Conservation (phyloP, 2,329 filamentous ascomycete genomes). For the Talaromyces islandicus region DNA sequence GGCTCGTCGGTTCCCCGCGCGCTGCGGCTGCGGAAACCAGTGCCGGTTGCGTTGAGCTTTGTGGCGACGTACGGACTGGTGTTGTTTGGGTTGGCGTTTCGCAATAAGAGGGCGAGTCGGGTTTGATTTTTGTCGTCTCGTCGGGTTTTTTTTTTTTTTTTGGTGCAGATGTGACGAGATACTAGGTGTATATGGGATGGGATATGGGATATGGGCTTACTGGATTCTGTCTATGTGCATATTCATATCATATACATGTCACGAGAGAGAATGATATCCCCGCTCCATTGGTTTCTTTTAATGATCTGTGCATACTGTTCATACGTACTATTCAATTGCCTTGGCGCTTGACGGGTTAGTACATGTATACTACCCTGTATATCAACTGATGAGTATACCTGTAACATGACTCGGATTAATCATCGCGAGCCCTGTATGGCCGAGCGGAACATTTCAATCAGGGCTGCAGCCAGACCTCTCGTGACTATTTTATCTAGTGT, state of each 20-base stretch:
- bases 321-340: background rate
- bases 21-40: constrained; percentile 74
- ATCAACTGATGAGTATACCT: background rate
- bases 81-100: constrained; percentile 69
- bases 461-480: background rate
- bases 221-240: too few relatives aligned
- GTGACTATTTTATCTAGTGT: background rate
- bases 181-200: background rate
- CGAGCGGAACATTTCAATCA: background rate
- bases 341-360: background rate
- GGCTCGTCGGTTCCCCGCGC: constrained; percentile 82
- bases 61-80: constrained; percentile 72
- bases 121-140: background rate
- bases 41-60: constrained; percentile 73
- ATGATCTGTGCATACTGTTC: background rate
- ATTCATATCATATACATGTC: background rate
- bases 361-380: background rate
- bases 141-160: too few relatives aligned
- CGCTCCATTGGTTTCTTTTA: background rate
- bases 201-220: background rate
- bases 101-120: constrained; percentile 23
- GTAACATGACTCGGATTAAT: background rate
- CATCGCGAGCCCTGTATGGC: background rate
- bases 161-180: background rate
- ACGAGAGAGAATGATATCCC: background rate